phyloP scores from a whole-genome alignment of 495 filamentous ascomycete species.

The Zalerion maritima region DNA sequence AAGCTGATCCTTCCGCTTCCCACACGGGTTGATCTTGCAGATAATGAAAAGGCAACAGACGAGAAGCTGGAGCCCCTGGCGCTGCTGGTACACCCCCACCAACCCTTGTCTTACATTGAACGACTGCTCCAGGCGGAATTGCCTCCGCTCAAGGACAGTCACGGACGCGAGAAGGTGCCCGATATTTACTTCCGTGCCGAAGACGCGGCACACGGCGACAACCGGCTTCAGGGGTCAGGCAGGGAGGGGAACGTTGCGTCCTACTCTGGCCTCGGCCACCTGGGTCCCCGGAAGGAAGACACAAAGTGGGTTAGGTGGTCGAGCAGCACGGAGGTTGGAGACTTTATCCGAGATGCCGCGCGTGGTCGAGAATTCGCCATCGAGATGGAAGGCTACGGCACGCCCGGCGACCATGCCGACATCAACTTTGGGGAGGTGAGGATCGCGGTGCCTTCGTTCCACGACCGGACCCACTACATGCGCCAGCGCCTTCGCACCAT shows the following conservation, averaged over 20 bases:
- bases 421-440: too few relatives aligned
- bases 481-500: slow-evolving; percentile 60
- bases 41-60: slow-evolving; percentile 34
- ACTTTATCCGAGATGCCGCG: slow-evolving; percentile 88
- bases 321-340: slow-evolving; percentile 74
- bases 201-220: slow-evolving; percentile 48
- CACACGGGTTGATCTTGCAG: slow-evolving; percentile 37
- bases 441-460: slow-evolving; percentile 73
- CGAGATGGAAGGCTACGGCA: slow-evolving; percentile 56
- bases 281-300: slow-evolving; percentile 13
- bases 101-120: slow-evolving; percentile 86
- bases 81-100: slow-evolving; percentile 79
- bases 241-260: slow-evolving; percentile 34
- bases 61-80: slow-evolving; percentile 67
- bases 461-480: slow-evolving; percentile 77
- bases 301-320: slow-evolving; percentile 79
- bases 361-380: slow-evolving; percentile 72
- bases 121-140: slow-evolving; percentile 82
- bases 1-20: slow-evolving; percentile 79
- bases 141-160: slow-evolving; percentile 47
- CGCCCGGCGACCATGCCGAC: too few relatives aligned
- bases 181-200: slow-evolving; percentile 68
- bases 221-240: too few relatives aligned
- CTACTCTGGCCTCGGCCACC: slow-evolving; percentile 45
- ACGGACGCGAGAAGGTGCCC: slow-evolving; percentile 50